phyloP scores from a whole-genome alignment of 495 filamentous ascomycete genomes.

The Corynascus novoguineensis region DNA sequence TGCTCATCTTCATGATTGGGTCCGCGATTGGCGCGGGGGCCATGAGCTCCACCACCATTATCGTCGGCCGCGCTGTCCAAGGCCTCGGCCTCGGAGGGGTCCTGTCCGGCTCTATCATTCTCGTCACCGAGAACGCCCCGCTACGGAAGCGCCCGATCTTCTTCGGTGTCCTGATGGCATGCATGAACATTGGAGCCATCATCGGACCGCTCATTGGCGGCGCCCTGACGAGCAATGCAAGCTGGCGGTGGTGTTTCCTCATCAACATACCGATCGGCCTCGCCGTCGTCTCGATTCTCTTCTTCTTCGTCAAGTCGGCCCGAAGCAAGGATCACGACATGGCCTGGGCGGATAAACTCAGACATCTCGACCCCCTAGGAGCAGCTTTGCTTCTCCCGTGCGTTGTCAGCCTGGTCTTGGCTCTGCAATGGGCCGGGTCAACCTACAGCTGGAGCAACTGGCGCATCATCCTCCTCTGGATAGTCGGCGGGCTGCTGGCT shows the following conservation, averaged over 20 bases:
- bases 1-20: constrained; percentile 4
- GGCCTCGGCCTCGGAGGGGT: constrained; percentile 10
- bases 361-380: not conserved
- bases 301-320: not conserved
- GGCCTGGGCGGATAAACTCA: not conserved
- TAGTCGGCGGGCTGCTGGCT: not conserved
- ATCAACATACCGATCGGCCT: not conserved
- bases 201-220: constrained; percentile 51
- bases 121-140: constrained; percentile 37
- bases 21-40: not conserved
- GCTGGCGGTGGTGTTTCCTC: constrained; percentile 46
- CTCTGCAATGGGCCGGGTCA: not conserved
- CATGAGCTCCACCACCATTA: not conserved
- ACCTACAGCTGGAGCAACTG: not conserved
- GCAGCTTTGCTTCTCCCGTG: not conserved
- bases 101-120: constrained; percentile 46
- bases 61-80: not conserved
- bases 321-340: not conserved
- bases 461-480: not conserved
- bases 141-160: constrained; percentile 35
- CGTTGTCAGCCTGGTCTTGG: not conserved
- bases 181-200: constrained; percentile 63
- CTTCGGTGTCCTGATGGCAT: constrained; percentile 29
- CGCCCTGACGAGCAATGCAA: constrained; percentile 39
- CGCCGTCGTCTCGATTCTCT: not conserved